phyloP scores from a whole-genome alignment of 306 rosid species.

The Glycine soja region DNA sequence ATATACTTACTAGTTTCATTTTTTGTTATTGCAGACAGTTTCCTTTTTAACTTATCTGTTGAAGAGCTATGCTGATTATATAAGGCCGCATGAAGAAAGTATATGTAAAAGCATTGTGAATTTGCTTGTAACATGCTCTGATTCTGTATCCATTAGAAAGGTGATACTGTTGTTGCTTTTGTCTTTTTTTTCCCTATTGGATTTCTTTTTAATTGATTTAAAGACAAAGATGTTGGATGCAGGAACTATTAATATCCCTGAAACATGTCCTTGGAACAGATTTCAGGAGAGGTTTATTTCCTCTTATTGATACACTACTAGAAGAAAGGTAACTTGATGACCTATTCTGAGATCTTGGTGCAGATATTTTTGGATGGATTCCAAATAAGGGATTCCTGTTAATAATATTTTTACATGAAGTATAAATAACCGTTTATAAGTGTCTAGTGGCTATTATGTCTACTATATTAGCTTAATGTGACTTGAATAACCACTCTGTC shows the following conservation, averaged over 20 bases:
- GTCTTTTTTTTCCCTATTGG: constrained; percentile 16
- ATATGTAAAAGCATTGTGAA: constrained; percentile 98
- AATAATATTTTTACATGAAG: background rate
- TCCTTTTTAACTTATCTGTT: constrained; percentile 93
- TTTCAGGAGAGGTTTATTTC: constrained; percentile 98
- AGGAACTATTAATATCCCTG: constrained; percentile 92
- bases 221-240: constrained; percentile 55
- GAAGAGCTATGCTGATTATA: constrained; percentile 96
- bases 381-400: background rate
- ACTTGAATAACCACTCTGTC: background rate
- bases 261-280: constrained; percentile 99
- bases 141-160: constrained; percentile 98
- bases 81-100: constrained; percentile 98
- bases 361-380: constrained; percentile 3
- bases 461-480: background rate
- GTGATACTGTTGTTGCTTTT: constrained; percentile 51
- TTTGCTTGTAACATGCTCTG: constrained; percentile 97
- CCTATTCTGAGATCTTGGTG: constrained; percentile 31
- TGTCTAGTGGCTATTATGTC: constrained; percentile 16
- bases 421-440: constrained; percentile 18
- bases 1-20: constrained; percentile 43
- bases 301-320: constrained; percentile 89
- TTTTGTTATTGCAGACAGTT: constrained; percentile 78
- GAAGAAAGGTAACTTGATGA: constrained; percentile 82
- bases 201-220: constrained; percentile 31